Conservation (phyloP, 148 eudicot genomes). For the Fagopyrum homotropicum region DNA sequence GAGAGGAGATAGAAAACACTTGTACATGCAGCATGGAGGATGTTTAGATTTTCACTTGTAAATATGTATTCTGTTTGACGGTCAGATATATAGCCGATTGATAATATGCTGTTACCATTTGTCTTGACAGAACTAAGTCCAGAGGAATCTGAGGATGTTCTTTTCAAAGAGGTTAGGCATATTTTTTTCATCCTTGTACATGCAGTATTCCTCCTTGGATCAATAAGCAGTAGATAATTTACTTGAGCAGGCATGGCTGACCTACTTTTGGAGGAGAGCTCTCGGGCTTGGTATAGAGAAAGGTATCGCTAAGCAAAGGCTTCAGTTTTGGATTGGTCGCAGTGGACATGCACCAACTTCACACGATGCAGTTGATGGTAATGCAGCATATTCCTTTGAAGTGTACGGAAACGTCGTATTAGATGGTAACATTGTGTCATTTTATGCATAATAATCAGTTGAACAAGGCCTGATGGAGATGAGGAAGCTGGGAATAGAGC, state of each 20-base stretch:
- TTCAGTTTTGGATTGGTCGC: slow-evolving; percentile 79
- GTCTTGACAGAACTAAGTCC: slow-evolving; percentile 57
- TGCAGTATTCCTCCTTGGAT: neutral
- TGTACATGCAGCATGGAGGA: neutral
- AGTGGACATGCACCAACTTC: slow-evolving; percentile 77
- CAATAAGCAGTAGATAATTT: neutral
- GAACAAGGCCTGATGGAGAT: slow-evolving; percentile 79
- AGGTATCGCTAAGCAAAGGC: slow-evolving; percentile 59
- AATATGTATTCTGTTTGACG: neutral
- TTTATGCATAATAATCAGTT: slow-evolving; percentile 23
- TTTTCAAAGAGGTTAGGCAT: slow-evolving; percentile 76
- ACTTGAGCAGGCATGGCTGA: slow-evolving; percentile 76
- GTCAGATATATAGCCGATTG: neutral
- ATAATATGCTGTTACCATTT: neutral
- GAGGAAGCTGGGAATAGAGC: slow-evolving; percentile 64
- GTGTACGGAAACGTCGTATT: neutral
- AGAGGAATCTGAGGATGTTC: slow-evolving; percentile 95
- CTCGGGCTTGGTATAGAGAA: slow-evolving; percentile 63
- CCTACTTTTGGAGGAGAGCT: slow-evolving; percentile 89
- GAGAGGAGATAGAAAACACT: neutral
- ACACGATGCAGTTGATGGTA: slow-evolving; percentile 93
- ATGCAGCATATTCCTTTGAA: neutral
- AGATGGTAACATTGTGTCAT: neutral
- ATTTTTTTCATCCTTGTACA: neutral
- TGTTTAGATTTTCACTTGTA: neutral